Base-by-base conservation (phyloP, 768 basidiomycete genomes). In the Naganishia friedmannii region DNA sequence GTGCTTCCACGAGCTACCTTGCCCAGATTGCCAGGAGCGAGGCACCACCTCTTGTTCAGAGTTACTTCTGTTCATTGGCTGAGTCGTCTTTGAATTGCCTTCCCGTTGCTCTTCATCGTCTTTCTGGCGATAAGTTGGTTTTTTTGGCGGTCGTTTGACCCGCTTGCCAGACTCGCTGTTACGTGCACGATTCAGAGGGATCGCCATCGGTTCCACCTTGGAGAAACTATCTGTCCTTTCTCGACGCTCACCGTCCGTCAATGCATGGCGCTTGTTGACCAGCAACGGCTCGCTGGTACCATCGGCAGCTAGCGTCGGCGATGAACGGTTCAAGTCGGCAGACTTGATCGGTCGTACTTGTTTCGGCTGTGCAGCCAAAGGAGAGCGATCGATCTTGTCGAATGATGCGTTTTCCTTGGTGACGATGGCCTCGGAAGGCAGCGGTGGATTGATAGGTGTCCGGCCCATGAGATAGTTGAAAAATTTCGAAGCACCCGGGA, bases 401-500 rank as follows among this genome's bases (percentile, higher is more conserved):
- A 63, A 63, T 2, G 60, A 63, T 10, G 42, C 60, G 39, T n/a
- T 63, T 29, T 63, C 60, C 26, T 63, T 63, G 3, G 65, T 54
- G 31, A 66, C 46, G 21, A 28, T 66, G 17, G 46, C 48, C 48
- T 66, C 65, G 29, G 46, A 32, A 34, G 53, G 53, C 23, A 15
- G 31, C 17, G 53, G 65, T 29, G 37, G 48, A 45, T 26, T 29
- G 39, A 63, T 45, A 26, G 65, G 29, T 28, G 65, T 66, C 53
- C 65, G 65, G 28, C 65, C 65, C 65, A 66, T 66, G 4, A 66
- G 46, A 28, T 66, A 66, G 65, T 53, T 66, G 60, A 63, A 63
- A 17, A 63, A 63, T n/a, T 63, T 63, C 37, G 85, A 86, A 21
- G 82, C 77, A 34, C 83, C 76, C 21, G 46, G 82, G 80, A 45